Conservation (phyloP, 2,329 filamentous ascomycete species). For the Corynespora cassiicola region DNA sequence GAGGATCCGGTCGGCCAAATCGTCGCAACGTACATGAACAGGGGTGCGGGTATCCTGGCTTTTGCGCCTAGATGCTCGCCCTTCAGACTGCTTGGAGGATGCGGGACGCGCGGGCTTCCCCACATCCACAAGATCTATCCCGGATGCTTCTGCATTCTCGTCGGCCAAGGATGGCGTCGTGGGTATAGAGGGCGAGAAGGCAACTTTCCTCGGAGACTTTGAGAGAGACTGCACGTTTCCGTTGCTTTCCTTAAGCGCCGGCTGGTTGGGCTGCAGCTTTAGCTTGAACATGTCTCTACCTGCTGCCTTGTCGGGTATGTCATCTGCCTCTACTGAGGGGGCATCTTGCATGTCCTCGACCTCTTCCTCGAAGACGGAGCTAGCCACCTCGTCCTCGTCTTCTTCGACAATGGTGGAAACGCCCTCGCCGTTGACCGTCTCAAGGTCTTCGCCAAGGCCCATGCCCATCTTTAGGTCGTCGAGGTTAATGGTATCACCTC, state of each 20-base stretch:
- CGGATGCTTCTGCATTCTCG: constrained; percentile 41
- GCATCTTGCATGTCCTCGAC: constrained; percentile 23
- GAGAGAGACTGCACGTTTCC: constrained; percentile 41
- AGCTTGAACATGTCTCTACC: constrained; percentile 41
- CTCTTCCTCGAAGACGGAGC: constrained; percentile 38
- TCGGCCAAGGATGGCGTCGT: constrained; percentile 39
- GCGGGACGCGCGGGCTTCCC: constrained; percentile 21
- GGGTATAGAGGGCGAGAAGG: constrained; percentile 44
- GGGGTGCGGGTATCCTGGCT: constrained; percentile 36
- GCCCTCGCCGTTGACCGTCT: constrained; percentile 35
- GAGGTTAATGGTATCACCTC: constrained; percentile 71
- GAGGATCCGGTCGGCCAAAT: constrained; percentile 26
- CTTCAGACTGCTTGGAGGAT: constrained; percentile 26
- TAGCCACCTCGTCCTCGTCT: constrained; percentile 28
- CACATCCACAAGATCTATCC: constrained; percentile 29
- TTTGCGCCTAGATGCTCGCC: constrained; percentile 24
- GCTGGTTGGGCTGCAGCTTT: constrained; percentile 37
- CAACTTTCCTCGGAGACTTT: constrained; percentile 47
- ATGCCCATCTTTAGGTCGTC: constrained; percentile 67
- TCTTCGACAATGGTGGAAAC: constrained; percentile 33
- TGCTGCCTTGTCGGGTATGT: constrained; percentile 22
- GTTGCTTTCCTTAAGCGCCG: constrained; percentile 42
- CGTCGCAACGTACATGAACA: constrained; percentile 46
- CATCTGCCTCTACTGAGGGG: constrained; percentile 30
- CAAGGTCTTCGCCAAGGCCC: constrained; percentile 59